Evolutionary conservation across 306 rosid species (phyloP), one percentile per base, ranked within the genome.

Genomic region (Malus asiatica): DNA sequence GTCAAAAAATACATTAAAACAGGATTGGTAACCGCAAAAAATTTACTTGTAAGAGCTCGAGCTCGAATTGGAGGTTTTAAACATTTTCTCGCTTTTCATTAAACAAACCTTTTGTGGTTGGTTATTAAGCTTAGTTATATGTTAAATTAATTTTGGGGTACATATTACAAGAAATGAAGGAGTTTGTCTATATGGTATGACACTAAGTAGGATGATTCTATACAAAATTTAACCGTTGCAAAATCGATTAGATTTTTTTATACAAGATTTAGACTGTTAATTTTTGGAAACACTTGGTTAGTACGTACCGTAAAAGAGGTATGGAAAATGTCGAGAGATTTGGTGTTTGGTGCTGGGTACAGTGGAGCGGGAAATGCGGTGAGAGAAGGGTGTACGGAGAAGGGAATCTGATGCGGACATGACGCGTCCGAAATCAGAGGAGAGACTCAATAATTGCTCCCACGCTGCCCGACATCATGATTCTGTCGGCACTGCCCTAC

Each of bases 381-480:
- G 71, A 71, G 66, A 73, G 81, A 82, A 71, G 46, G 65, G 59
- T 12, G 87, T 86, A 85, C 88, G 91, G 88, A 76, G 79, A 69
- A 70, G 88, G 92, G 92, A 88, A 91, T 91, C 97, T 86, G 97
- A 89, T 87, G 93, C 89, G 93, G 96, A 92, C 96, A 80, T 76
- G 93, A 88, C 90, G 90, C 89, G 84, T 88, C 93, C 96, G 89
- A 91, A 89, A 91, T 93, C 93, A 91, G 92, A 88, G 98, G 96
- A 81, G 60, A 74, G 79, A 78, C 79, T 97, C 96, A 93, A 93
- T 91, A 66, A 91, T 88, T 93, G 90, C 87, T 52, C 88, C 96
- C 96, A 91, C 93, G 94, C 93, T 90, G 89, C 79, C 93, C 90
- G 93, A 93, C 98, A 90, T 77, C 82, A 91, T 91, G 67, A 90